A percentile compares a stretch with the other conserved stretches of the same genome.
phyloP scores from a whole-genome alignment of 345 rosid species.

The Salix dunnii region DNA sequence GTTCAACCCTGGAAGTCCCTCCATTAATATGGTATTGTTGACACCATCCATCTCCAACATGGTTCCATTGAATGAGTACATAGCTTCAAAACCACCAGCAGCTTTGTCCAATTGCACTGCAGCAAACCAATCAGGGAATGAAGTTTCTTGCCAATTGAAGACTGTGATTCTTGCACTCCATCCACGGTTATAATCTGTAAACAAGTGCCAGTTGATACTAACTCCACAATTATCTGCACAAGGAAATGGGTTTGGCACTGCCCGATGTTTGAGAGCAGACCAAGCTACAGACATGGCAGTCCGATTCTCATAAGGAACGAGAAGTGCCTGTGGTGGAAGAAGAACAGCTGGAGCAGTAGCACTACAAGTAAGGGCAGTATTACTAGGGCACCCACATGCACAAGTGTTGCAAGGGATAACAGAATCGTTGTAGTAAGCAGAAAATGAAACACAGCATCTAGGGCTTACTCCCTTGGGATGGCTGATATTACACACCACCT shows the following conservation, averaged over 20 bases:
- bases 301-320: conserved; percentile 82
- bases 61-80: conserved; percentile 78
- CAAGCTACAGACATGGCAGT: conserved; percentile 56
- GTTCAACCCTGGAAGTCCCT: conserved; percentile 75
- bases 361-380: conserved; percentile 56
- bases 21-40: conserved; percentile 67
- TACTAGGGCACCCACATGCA: conserved; percentile 81
- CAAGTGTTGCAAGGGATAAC: conserved; percentile 81
- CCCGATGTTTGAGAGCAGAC: conserved; percentile 56
- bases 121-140: conserved; percentile 83
- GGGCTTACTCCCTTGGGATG: conserved; percentile 64
- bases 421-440: conserved; percentile 87
- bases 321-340: conserved; percentile 79
- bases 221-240: conserved; percentile 93
- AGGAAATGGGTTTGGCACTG: conserved; percentile 71
- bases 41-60: conserved; percentile 21
- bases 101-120: conserved; percentile 64
- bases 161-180: conserved; percentile 88
- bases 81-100: conserved; percentile 68
- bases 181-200: conserved; percentile 68
- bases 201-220: conserved; percentile 84
- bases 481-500: conserved; percentile 89
- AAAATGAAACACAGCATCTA: conserved; percentile 84
- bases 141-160: conserved; percentile 81
- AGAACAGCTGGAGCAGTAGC: conserved; percentile 63